phyloP scores from a whole-genome alignment of 495 filamentous ascomycete genomes.

The Aspergillus cavernicola region DNA sequence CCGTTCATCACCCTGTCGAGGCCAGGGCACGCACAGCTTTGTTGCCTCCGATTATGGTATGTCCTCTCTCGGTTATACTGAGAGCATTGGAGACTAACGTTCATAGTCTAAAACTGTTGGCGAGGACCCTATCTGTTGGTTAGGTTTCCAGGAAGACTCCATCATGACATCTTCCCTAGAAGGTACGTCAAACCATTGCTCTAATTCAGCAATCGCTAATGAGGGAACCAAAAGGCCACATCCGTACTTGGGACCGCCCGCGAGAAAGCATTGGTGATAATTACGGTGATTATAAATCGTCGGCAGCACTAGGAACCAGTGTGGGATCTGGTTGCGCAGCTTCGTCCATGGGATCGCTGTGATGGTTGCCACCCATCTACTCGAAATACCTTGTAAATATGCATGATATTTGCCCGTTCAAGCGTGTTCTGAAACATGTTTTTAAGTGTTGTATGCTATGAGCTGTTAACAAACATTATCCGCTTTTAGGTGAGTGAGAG shows the following conservation, averaged over 20 bases:
- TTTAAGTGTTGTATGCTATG: not conserved
- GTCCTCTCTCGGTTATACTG: conserved; percentile 10
- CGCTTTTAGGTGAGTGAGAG: not conserved
- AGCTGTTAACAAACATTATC: not conserved
- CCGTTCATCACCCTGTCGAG: conserved; percentile 72
- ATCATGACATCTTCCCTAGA: conserved; percentile 88
- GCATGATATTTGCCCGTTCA: conserved; percentile 13
- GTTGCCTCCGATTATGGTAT: conserved; percentile 88
- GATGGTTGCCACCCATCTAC: not conserved
- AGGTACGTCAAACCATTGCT: conserved; percentile 48
- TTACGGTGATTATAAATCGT: conserved; percentile 20
- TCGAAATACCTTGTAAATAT: not conserved
- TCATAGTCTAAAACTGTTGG: conserved; percentile 80
- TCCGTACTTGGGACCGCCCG: conserved; percentile 83
- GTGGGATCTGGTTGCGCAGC: conserved; percentile 15
- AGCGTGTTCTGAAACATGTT: not conserved
- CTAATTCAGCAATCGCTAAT: conserved; percentile 13
- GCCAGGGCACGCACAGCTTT: conserved; percentile 74
- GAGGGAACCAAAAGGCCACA: conserved; percentile 59
- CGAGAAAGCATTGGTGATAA: conserved; percentile 49
- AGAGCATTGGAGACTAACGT: conserved; percentile 7
- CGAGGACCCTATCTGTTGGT: conserved; percentile 80
- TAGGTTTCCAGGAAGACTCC: conserved; percentile 85
- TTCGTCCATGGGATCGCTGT: conserved; percentile 21
- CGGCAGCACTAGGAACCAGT: conserved; percentile 19